Evolutionary conservation across 371 early-diverging fungal species (phyloP), one percentile per base, ranked within the genome.

Genomic region (Mortierella polycephala): DNA sequence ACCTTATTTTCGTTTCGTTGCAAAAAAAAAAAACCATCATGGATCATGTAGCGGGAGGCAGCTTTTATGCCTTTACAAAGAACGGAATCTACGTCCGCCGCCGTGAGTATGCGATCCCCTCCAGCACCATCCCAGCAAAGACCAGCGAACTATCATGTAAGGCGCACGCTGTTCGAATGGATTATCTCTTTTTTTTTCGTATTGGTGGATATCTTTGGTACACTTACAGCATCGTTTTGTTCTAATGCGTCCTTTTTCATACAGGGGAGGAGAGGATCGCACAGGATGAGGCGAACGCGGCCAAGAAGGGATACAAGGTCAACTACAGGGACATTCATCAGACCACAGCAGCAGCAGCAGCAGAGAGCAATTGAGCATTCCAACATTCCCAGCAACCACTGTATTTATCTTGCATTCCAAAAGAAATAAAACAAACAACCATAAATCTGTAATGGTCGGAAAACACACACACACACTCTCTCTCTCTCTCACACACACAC

Each of bases 231-330:
- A n/a, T n/a, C n/a, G 18, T 53, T 18, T 2, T 21, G 21, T 46
- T 23, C 13, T 11, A 60, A 23, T n/a, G 37, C 54, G 8, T 23
- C 10, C 16, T 16, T 5, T n/a, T 20, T 16, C 8, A 30, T 46
- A 7, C 54, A 77, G 79, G 79, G 79, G 79, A 77, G 41, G 79
- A 77, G 44, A 60, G 72, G 47, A 72, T 77, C 40, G 72, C 72
- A 16, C 47, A 13, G 30, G 79, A 77, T 44, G 72, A 77, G 56
- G 79, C 68, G n/a, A 77, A 77, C 45, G 72, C 79, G 14, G 72
- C 79, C 64, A 71, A 69, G 69, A 77, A 77, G 62, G 79, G 79
- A 6, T 77, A 77, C 69, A 77, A 65, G 11, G 68, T 77, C 42
- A 65, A 77, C 59, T 77, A 77, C 49, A 37, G 63, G n/a, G 61